Evolutionary conservation across 106 monocot genomes (phyloP).

Genomic region (Triglochin maritima): DNA sequence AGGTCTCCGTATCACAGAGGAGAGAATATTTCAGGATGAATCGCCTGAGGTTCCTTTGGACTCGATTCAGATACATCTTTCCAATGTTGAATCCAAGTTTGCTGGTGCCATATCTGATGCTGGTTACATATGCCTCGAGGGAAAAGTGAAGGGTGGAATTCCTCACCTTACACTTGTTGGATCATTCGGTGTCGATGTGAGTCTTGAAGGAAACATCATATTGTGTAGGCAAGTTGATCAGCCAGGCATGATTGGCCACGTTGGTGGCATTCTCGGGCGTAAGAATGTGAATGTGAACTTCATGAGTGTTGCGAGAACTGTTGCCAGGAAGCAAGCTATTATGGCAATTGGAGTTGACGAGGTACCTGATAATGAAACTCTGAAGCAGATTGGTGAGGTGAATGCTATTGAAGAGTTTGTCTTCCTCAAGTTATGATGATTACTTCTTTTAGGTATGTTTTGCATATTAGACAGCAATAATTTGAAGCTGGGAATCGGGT

Average conservation of each 20-base stretch:
- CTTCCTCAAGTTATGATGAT: constrained; percentile 8
- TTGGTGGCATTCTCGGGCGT: constrained; percentile 10
- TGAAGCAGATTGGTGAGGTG: constrained; percentile 14
- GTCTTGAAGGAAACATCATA: constrained; percentile 18
- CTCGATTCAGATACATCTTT: constrained; percentile 13
- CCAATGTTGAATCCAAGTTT: constrained; percentile 17
- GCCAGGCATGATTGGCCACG: constrained; percentile 18
- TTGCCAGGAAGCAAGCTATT: constrained; percentile 10
- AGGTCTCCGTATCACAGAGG: constrained; percentile 17
- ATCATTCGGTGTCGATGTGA: constrained; percentile 11
- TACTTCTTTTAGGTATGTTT: not conserved
- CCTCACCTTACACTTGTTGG: constrained; percentile 20
- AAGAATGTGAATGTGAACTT: constrained; percentile 18
- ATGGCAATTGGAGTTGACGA: constrained; percentile 24
- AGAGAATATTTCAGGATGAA: constrained; percentile 8
- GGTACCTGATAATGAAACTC: constrained; percentile 13
- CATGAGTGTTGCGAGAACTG: constrained; percentile 18
- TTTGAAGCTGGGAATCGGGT: not conserved
- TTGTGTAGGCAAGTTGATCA: constrained; percentile 19
- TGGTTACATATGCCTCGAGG: constrained; percentile 8
- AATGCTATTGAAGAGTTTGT: constrained; percentile 16
- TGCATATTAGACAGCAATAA: not conserved
- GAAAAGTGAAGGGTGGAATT: constrained; percentile 16
- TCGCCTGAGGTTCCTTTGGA: constrained; percentile 11
- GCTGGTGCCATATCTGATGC: constrained; percentile 14